Percentiles rank a stretch among this genome's conserved stretches.
Conservation (phyloP, 2,329 filamentous ascomycete species). For the Nectriaceae sp. region DNA sequence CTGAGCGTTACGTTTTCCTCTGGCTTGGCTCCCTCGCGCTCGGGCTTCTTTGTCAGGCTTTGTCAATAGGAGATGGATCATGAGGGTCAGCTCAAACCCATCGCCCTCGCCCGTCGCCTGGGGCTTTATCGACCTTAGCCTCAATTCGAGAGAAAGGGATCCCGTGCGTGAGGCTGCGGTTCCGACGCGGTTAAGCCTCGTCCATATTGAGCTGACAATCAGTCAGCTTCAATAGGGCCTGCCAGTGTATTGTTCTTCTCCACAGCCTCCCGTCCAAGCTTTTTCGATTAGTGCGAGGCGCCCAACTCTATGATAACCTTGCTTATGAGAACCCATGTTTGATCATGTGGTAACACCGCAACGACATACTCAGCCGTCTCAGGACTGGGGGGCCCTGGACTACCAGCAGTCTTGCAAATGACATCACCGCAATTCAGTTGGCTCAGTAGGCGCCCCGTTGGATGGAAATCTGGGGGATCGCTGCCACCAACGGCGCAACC, state of each 20-base stretch:
- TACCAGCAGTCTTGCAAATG: neutral
- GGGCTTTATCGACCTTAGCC: too few relatives aligned
- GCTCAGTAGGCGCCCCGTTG: neutral
- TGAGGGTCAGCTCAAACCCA: too few relatives aligned
- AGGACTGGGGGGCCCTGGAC: too few relatives aligned
- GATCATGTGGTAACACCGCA: neutral
- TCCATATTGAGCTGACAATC: conserved; percentile 13
- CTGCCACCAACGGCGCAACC: neutral
- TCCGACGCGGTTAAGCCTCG: too few relatives aligned
- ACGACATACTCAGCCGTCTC: neutral
- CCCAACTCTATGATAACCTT: neutral
- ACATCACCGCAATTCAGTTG: neutral
- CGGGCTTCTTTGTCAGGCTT: too few relatives aligned
- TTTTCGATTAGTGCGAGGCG: neutral
- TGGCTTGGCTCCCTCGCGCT: too few relatives aligned
- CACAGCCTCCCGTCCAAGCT: neutral
- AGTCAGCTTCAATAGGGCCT: conserved; percentile 18
- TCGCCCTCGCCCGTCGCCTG: too few relatives aligned
- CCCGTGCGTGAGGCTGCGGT: too few relatives aligned
- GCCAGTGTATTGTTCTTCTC: conserved; percentile 4
- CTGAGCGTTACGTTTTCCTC: too few relatives aligned
- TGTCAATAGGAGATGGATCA: too few relatives aligned
- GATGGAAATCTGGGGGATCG: neutral
- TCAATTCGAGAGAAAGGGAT: too few relatives aligned
- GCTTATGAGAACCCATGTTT: neutral